Conservation (phyloP, 1,284 basidiomycete species). For the Phylloporus gajari region DNA sequence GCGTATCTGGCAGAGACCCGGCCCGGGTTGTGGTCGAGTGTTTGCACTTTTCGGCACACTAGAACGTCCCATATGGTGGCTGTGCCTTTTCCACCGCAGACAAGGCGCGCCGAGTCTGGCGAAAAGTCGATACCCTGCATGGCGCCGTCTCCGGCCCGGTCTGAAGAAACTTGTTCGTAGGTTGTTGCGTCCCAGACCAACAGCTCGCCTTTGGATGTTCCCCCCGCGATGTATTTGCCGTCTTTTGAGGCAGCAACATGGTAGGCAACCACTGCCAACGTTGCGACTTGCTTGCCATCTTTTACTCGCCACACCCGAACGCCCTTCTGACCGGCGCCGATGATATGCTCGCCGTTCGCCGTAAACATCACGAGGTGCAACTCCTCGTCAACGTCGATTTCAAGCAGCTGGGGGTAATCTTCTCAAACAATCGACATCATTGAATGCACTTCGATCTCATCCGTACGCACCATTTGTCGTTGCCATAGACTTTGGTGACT, state of each 20-base stretch:
- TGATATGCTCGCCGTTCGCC: not conserved
- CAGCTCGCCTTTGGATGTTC: not conserved
- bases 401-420: not conserved
- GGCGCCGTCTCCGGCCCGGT: not conserved
- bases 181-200: not conserved
- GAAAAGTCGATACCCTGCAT: slow-evolving; percentile 23
- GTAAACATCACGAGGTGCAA: not conserved
- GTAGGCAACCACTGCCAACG: not conserved
- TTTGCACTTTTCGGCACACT: too few relatives aligned
- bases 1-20: slow-evolving; percentile 17
- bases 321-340: not conserved
- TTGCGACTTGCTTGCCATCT: not conserved
- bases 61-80: slow-evolving; percentile 17
- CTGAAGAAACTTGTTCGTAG: not conserved
- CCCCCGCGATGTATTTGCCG: not conserved
- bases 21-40: not conserved
- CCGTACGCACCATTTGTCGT: not conserved
- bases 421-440: not conserved
- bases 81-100: not conserved
- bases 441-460: not conserved
- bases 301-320: not conserved
- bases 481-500: not conserved
- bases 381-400: not conserved
- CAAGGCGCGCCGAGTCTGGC: too few relatives aligned
- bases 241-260: not conserved